These are phyloP conservation scores for Colletotrichum sp. DNA, from an alignment of 2,329 filamentous ascomycete species.

Conservation along the genomic window DNA sequence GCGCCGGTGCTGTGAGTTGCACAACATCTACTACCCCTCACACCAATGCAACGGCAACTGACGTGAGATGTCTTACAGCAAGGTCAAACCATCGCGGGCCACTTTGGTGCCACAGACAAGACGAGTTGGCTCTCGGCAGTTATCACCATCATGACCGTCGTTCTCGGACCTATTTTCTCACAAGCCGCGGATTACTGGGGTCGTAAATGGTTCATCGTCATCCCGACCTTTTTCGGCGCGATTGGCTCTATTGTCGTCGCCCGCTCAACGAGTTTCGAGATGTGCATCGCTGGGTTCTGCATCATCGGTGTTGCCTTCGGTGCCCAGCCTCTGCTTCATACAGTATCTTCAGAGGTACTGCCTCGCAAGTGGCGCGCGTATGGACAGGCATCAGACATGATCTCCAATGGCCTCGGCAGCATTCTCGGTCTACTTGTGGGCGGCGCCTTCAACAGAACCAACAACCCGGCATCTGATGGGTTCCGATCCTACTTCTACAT, in stretches of 20 bases:
- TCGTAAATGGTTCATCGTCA: conserved; percentile 44
- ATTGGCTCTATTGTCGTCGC: conserved; percentile 40
- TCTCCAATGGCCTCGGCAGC: conserved; percentile 43
- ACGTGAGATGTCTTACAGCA: conserved; percentile 29
- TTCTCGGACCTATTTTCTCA: conserved; percentile 34
- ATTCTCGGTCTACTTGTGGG: conserved; percentile 38
- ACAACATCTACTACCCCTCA: neutral
- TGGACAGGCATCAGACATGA: conserved; percentile 38
- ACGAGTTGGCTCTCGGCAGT: conserved; percentile 38
- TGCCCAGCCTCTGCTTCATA: conserved; percentile 42
- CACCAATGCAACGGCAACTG: neutral
- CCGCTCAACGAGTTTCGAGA: conserved; percentile 36
- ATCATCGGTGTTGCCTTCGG: conserved; percentile 40
- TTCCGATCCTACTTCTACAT: conserved; percentile 43
- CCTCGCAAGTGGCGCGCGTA: conserved; percentile 29
- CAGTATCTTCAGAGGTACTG: conserved; percentile 44
- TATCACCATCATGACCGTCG: conserved; percentile 35
- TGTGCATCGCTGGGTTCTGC: conserved; percentile 41
- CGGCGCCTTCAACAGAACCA: conserved; percentile 35
- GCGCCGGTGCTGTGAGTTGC: conserved; percentile 35
- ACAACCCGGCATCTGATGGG: conserved; percentile 34
- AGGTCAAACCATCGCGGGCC: conserved; percentile 34
- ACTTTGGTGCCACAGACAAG: conserved; percentile 26
- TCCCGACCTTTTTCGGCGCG: conserved; percentile 35
- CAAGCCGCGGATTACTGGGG: conserved; percentile 49